Conservation (phyloP, 2,329 filamentous ascomycete species). For the Cordyceps cicadae region DNA sequence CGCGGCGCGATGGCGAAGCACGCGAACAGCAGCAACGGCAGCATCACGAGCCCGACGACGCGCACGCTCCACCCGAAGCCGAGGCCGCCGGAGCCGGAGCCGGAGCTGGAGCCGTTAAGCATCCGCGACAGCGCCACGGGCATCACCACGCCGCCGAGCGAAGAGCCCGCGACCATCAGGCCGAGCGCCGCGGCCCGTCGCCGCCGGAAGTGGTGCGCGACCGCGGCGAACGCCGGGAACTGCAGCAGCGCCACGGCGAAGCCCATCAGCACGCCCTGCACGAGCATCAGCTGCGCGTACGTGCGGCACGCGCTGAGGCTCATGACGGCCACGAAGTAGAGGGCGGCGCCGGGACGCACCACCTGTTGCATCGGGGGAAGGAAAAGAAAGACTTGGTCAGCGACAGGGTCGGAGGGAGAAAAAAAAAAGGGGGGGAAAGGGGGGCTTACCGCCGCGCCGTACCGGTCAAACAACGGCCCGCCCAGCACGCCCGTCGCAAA, state of each 20-base stretch:
- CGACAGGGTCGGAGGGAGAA: no score
- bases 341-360: constrained; percentile 13
- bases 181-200: constrained; percentile 71
- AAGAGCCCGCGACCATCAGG: constrained; percentile 67
- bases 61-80: constrained; percentile 44
- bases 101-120: constrained; percentile 35
- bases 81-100: constrained; percentile 34
- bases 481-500: constrained; percentile 17
- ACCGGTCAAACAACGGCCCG: constrained; percentile 17
- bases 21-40: constrained; percentile 37
- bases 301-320: constrained; percentile 31
- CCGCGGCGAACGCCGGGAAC: constrained; percentile 57
- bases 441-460: constrained; percentile 14
- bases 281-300: constrained; percentile 49
- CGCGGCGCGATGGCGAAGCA: constrained; percentile 44
- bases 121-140: constrained; percentile 38
- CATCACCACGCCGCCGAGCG: constrained; percentile 60
- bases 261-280: constrained; percentile 47
- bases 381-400: no score
- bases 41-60: constrained; percentile 42
- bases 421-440: background rate
- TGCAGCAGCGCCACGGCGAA: constrained; percentile 44
- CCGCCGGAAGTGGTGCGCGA: constrained; percentile 71
- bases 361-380: no score
- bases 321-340: constrained; percentile 37